phyloP scores from a whole-genome alignment of 371 early-diverging fungal genomes.

The Hamiltosporidium tvaerminnensis region DNA sequence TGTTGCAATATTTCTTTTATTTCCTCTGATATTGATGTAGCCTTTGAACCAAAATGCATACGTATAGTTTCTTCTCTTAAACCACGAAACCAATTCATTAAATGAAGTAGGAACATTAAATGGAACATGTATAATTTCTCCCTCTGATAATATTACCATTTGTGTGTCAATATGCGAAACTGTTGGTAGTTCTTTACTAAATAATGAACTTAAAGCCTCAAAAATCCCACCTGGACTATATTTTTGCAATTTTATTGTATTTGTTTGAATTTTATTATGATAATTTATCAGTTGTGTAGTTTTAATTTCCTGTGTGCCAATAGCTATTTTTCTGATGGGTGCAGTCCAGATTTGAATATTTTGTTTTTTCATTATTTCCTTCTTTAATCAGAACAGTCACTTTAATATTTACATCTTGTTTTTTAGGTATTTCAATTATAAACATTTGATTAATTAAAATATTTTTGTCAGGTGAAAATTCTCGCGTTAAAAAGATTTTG shows the following conservation, averaged over 20 bases:
- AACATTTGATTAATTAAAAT: background rate
- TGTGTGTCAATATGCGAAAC: background rate
- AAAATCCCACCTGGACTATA: background rate
- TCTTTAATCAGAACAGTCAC: too few species aligned
- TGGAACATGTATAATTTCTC: slow-evolving; percentile 23
- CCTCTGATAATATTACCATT: slow-evolving; percentile 8
- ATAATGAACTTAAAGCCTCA: background rate
- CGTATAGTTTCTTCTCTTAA: slow-evolving; percentile 24
- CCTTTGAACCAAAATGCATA: slow-evolving; percentile 35
- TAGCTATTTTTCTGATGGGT: too few species aligned
- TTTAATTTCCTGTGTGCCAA: too few species aligned
- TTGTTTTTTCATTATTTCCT: too few species aligned
- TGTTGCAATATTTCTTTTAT: slow-evolving; percentile 5
- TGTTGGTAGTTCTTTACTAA: background rate
- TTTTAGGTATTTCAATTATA: background rate
- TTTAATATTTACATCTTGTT: too few species aligned
- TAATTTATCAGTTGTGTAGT: too few species aligned
- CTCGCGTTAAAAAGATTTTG: background rate
- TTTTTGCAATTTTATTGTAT: background rate
- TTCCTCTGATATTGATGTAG: slow-evolving; percentile 35
- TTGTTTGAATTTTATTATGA: background rate
- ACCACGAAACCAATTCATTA: slow-evolving; percentile 21
- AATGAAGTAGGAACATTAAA: slow-evolving; percentile 12
- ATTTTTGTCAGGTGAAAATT: background rate
- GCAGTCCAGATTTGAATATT: too few species aligned